Evolutionary conservation across 495 filamentous ascomycete species (phyloP).

Genomic region (Tricharina praecox): DNA sequence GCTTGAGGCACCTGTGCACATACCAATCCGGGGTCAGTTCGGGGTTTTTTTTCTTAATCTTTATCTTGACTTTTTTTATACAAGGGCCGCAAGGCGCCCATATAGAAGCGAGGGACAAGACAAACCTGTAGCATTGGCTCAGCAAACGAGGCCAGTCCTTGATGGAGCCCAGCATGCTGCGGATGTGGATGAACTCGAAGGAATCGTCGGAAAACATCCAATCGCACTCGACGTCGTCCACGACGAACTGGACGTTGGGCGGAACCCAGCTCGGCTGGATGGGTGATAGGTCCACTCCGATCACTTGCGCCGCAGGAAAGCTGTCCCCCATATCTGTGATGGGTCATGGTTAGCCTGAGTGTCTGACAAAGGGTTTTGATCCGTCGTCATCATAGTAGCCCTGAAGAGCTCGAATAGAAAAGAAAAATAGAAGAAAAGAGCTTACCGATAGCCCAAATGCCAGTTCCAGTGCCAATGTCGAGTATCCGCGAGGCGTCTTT

Average conservation of each 20-base stretch:
- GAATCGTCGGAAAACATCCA: slow-evolving; percentile 30
- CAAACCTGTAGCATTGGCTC: slow-evolving; percentile 27
- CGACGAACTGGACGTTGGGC: slow-evolving; percentile 28
- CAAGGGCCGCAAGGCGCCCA: too few species aligned
- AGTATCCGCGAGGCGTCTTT: slow-evolving; percentile 26
- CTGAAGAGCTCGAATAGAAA: neutral
- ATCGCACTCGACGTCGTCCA: slow-evolving; percentile 34
- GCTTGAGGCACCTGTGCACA: slow-evolving; percentile 29
- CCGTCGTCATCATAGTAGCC: neutral
- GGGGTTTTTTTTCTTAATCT: too few species aligned
- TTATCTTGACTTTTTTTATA: too few species aligned
- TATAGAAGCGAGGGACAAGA: too few species aligned
- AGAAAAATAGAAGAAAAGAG: neutral
- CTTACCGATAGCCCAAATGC: slow-evolving; percentile 18
- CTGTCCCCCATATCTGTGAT: too few species aligned
- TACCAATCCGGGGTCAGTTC: neutral
- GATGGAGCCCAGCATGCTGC: slow-evolving; percentile 23
- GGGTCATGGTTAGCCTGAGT: too few species aligned
- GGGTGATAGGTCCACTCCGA: too few species aligned
- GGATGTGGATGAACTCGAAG: slow-evolving; percentile 32
- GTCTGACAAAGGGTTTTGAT: neutral
- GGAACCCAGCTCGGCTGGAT: too few species aligned
- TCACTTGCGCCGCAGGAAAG: too few species aligned
- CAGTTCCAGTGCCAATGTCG: slow-evolving; percentile 33
- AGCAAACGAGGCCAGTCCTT: slow-evolving; percentile 18